Conservation (phyloP, 148 eudicot species). For the Chenopodium album region DNA sequence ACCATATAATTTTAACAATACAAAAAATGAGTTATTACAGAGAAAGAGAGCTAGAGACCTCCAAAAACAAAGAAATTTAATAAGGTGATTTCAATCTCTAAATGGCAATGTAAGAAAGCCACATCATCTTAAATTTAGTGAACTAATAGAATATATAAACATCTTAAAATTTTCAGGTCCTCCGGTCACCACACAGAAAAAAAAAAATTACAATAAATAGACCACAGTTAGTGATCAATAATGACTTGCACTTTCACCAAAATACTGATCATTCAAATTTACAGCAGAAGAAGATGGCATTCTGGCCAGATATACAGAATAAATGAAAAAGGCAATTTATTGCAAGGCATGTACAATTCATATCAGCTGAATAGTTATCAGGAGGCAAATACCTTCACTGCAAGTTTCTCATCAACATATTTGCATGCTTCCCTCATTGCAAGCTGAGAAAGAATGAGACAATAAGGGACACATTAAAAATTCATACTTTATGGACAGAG, state of each 20-base stretch:
- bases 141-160: neutral
- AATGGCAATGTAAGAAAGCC: neutral
- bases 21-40: neutral
- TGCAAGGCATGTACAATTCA: neutral
- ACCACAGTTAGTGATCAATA: neutral
- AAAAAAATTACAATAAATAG: neutral
- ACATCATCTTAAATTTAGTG: neutral
- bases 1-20: neutral
- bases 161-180: neutral
- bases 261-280: neutral
- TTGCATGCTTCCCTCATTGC: constrained; percentile 99
- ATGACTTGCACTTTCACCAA: neutral
- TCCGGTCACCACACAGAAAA: neutral
- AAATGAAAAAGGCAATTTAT: neutral
- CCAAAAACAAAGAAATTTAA: neutral
- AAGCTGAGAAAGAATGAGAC: constrained; percentile 53
- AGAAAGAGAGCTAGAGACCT: neutral
- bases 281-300: neutral
- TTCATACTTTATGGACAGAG: neutral
- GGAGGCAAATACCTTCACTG: constrained; percentile 62
- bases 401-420: constrained; percentile 90
- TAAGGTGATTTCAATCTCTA: neutral
- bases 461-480: neutral
- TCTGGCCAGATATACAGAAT: neutral
- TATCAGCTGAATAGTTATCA: neutral